A percentile compares a stretch with the other conserved stretches of the same genome.
Evolutionary conservation across 2,329 filamentous ascomycete species (phyloP).

Genomic region (Onygena corvina): DNA sequence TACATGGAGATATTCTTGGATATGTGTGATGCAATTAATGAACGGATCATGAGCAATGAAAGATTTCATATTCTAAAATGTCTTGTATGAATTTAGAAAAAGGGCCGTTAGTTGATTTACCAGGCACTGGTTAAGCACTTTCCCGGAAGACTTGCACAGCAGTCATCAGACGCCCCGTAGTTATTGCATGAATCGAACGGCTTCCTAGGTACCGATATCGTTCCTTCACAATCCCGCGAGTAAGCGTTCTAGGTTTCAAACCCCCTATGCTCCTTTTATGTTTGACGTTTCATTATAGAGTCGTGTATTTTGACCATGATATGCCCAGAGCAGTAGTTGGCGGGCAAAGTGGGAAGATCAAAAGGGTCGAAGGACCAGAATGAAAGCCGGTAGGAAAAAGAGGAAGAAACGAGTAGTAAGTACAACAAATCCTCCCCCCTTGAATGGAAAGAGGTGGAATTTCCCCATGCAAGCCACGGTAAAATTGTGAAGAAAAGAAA

Average conservation of each 20-base stretch:
- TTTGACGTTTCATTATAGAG: conserved; percentile 5
- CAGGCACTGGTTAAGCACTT: not conserved
- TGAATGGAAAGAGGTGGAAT: conserved; percentile 4
- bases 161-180: no score
- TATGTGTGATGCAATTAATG: not conserved
- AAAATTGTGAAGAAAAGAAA: not conserved
- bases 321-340: not conserved
- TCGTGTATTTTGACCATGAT: conserved; percentile 5
- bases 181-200: not conserved
- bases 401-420: conserved; percentile 1
- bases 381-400: not conserved
- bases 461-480: conserved; percentile 1
- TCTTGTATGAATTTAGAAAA: not conserved
- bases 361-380: not conserved
- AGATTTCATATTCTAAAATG: not conserved
- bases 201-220: not conserved
- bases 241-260: not conserved
- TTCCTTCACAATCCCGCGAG: not conserved
- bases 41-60: conserved; percentile 6
- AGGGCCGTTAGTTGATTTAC: no score
- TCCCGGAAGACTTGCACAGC: not conserved
- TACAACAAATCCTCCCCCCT: conserved; percentile 4
- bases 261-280: conserved; percentile 3
- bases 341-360: not conserved
- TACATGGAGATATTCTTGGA: not conserved